Evolutionary conservation across 495 filamentous ascomycete species (phyloP).

Genomic region (Lasiosphaeris hirsuta): DNA sequence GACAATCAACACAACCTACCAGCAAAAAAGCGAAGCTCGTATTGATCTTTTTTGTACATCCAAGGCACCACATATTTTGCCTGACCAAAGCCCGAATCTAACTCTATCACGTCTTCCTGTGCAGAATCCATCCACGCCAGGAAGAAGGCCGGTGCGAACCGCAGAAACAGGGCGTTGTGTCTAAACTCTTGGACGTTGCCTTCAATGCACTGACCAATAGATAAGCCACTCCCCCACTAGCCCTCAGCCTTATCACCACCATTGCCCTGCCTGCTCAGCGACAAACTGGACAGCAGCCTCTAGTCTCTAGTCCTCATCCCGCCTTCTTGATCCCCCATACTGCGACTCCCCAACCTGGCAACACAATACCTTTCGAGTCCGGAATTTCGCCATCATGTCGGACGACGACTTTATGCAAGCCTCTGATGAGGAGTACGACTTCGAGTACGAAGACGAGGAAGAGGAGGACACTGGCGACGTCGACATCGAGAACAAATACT

Average conservation of each 20-base stretch:
- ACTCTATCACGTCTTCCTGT: too few species aligned
- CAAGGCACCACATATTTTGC: too few species aligned
- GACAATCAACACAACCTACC: too few species aligned
- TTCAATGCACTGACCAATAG: slow-evolving; percentile 12
- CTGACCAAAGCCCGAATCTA: too few species aligned
- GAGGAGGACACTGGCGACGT: slow-evolving; percentile 85
- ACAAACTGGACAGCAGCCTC: too few species aligned
- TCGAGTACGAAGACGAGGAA: slow-evolving; percentile 90
- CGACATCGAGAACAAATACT: slow-evolving; percentile 99
- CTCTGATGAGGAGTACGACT: slow-evolving; percentile 94
- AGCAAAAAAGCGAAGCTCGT: too few species aligned
- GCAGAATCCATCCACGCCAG: too few species aligned
- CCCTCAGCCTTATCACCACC: slow-evolving; percentile 25
- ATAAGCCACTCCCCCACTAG: slow-evolving; percentile 25
- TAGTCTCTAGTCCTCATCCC: not conserved
- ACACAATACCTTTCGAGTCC: not conserved
- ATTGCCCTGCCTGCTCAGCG: too few species aligned
- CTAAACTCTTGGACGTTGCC: not conserved
- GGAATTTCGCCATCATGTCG: slow-evolving; percentile 60
- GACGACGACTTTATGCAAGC: slow-evolving; percentile 99
- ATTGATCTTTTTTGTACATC: too few species aligned
- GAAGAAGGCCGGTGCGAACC: not conserved
- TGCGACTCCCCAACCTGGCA: not conserved
- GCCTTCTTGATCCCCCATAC: not conserved
- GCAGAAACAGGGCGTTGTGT: not conserved